Base-by-base conservation (phyloP, 78 protist genomes). In the Dictyostelium purpureum region DNA sequence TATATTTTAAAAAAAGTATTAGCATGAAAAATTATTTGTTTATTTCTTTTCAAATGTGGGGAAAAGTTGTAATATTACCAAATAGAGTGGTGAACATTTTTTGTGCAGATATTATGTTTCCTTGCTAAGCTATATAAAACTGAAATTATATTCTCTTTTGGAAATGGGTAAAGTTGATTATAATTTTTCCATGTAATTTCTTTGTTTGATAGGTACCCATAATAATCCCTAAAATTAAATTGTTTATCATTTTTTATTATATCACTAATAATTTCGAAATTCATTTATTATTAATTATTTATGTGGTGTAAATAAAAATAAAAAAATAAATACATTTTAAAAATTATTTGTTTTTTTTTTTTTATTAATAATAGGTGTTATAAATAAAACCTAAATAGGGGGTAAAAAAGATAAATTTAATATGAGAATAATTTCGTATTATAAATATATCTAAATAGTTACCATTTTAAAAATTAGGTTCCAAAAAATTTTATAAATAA, bases 41-140 rank as follows among this genome's bases (percentile, higher is more conserved):
- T n/a, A n/a, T n/a, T n/a, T n/a, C n/a, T n/a, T n/a, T n/a, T 14
- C 54, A 49, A 11, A 14, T 14, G 54, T 49, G 11, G 54, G 54
- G 54, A 49, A 14, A 42, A 11, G 10, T 24, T 70, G 9, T 6
- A 14, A 51, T 5, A 21, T 45, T 79, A 85, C 79, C 92, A 85
- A 26, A 73, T 73, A 18, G 92, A 59, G 61, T 73, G 73, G 24
- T 85, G 92, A n/a, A 85, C 92, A 85, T 85, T 85, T 35, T 26
- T 51, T 43, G 74, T 74, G 61, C 67, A 24, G 0, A 85, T 74
- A 1, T 26, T 14, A 47, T 42, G 73, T 12, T 18, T 33, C 59
- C 70, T 73, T 6, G 92, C 73, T 5, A 85, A 28, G 10, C 14
- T 16, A 61, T 31, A 85, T n/a, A 85, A 33, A 12, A 70, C 31